Evolutionary conservation across 2,329 filamentous ascomycete species (phyloP).

Genomic region (Fonsecaea multimorphosa): DNA sequence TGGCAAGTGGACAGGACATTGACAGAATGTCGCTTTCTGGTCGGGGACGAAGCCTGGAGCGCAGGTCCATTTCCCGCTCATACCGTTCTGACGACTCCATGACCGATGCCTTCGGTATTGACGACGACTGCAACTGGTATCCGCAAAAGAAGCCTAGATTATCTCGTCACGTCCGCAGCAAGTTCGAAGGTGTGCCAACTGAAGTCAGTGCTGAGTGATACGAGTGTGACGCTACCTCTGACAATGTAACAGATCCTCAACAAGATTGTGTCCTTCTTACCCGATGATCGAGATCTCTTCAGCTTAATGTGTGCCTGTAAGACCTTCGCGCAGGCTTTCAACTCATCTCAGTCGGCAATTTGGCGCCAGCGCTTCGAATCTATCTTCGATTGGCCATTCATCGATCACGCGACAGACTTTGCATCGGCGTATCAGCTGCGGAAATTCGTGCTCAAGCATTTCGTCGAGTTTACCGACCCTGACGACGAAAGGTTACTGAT

Average conservation of each 20-base stretch:
- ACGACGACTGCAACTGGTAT: neutral
- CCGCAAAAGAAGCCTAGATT: neutral
- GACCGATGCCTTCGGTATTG: neutral
- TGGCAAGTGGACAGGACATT: conserved; percentile 8
- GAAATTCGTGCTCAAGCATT: conserved; percentile 43
- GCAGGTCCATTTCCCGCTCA: conserved; percentile 8
- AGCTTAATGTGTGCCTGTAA: conserved; percentile 43
- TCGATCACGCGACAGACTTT: conserved; percentile 40
- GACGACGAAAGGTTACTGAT: conserved; percentile 42
- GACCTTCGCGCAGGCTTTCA: conserved; percentile 39
- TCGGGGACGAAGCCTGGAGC: conserved; percentile 1
- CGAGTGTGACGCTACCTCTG: neutral
- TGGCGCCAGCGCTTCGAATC: conserved; percentile 46
- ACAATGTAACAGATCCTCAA: conserved; percentile 30
- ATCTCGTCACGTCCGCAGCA: neutral
- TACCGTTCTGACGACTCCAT: neutral
- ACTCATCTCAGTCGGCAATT: conserved; percentile 42
- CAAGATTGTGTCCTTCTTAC: conserved; percentile 29
- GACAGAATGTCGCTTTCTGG: neutral
- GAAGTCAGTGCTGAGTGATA: conserved; percentile 24
- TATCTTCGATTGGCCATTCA: conserved; percentile 44
- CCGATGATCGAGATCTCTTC: conserved; percentile 43
- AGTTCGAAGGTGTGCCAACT: conserved; percentile 29
- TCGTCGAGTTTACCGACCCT: conserved; percentile 41
- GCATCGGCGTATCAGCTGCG: conserved; percentile 46